phyloP scores from a whole-genome alignment of 768 basidiomycete species.

The Lentinula sp. region DNA sequence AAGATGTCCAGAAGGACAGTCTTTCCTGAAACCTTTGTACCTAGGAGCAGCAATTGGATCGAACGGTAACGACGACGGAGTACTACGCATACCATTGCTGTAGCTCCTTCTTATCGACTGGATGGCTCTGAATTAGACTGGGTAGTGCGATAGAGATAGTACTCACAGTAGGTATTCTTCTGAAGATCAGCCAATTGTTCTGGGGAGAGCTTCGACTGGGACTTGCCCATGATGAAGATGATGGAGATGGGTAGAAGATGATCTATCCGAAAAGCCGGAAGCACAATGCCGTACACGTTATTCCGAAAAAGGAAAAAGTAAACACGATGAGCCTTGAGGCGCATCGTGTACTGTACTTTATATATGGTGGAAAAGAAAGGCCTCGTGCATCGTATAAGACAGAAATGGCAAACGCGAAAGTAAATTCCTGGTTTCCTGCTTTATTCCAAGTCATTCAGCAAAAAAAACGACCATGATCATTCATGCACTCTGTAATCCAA shows the following conservation, averaged over 20 bases:
- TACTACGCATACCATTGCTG: constrained; percentile 71
- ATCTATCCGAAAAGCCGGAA: not conserved
- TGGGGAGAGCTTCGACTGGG: constrained; percentile 89
- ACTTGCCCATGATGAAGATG: constrained; percentile 76
- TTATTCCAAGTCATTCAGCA: not conserved
- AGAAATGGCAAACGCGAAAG: not conserved
- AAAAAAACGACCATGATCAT: not conserved
- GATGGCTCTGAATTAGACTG: constrained; percentile 11
- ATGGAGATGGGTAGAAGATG: not conserved
- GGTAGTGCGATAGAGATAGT: constrained; percentile 2
- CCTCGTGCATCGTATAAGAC: not conserved
- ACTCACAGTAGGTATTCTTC: constrained; percentile 95
- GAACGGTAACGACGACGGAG: constrained; percentile 8
- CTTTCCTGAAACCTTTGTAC: constrained; percentile 99
- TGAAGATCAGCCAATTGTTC: constrained; percentile 94
- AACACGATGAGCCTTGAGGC: not conserved
- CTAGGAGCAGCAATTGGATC: constrained; percentile 31
- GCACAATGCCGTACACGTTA: not conserved
- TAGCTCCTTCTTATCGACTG: constrained; percentile 95
- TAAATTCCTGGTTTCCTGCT: not conserved
- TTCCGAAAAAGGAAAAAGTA: not conserved
- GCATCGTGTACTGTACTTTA: not conserved
- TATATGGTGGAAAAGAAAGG: not conserved
- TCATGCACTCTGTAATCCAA: not conserved
- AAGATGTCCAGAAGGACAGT: constrained; percentile 95